Conservation (phyloP, 495 filamentous ascomycete genomes). For the Penicillium cinerascens region DNA sequence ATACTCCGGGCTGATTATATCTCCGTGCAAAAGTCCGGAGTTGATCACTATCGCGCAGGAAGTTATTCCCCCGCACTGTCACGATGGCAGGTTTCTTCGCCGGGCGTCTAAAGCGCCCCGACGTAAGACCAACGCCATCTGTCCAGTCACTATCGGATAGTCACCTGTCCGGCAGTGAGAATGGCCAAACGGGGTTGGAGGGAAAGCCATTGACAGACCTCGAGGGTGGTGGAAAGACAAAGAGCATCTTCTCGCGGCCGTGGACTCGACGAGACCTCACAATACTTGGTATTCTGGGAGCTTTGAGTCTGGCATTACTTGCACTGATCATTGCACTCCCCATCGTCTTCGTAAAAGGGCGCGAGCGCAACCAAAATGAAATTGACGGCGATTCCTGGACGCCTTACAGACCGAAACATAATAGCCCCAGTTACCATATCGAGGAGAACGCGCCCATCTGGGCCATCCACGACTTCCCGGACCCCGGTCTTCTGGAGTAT, state of each 20-base stretch:
- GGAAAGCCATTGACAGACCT: not conserved
- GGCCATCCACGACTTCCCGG: conserved; percentile 31
- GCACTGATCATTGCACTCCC: conserved; percentile 20
- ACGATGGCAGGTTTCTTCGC: not conserved
- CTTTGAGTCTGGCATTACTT: conserved; percentile 11
- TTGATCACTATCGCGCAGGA: not conserved
- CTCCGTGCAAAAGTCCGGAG: not conserved
- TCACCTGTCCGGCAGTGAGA: conserved; percentile 4
- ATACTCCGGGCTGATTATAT: not conserved
- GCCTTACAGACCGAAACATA: conserved; percentile 2
- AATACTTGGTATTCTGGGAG: conserved; percentile 7
- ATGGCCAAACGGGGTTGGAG: not conserved
- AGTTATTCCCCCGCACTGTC: not conserved
- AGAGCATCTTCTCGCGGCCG: conserved; percentile 11
- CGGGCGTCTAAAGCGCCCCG: not conserved
- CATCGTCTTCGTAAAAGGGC: conserved; percentile 8
- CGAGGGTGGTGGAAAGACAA: conserved; percentile 1
- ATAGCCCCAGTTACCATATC: conserved; percentile 21
- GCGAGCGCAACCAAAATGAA: not conserved
- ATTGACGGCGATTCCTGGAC: conserved; percentile 8
- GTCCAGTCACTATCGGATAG: conserved; percentile 1
- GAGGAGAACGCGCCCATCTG: conserved; percentile 20
- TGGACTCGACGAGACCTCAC: conserved; percentile 13
- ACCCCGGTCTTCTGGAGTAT: conserved; percentile 32
- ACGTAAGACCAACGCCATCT: not conserved